Evolutionary conservation across 2,329 filamentous ascomycete genomes (phyloP), one percentile per base, ranked within the genome.

Genomic region (Phaeoacremonium minimum): DNA sequence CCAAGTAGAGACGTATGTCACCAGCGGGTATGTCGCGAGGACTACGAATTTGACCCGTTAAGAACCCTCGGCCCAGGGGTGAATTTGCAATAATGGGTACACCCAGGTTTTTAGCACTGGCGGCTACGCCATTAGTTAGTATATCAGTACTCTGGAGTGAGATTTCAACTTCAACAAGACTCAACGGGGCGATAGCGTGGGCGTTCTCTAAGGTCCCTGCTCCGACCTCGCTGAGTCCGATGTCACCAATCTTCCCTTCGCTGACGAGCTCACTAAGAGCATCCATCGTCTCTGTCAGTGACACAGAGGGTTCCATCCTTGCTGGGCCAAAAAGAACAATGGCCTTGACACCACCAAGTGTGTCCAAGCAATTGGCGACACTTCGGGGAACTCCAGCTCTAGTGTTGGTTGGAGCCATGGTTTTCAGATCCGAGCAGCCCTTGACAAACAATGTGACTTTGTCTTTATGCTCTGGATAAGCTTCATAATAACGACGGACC

Each of bases 21-120:
- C 58, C 63, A 30, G 67, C 57, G 0, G 65, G 66, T 28, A 76
- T 57, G 39, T 77, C 71, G 5, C 63, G 50, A 3, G 52, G 32
- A 8, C 54, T 67, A 38, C 58, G 67, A 48, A 75, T 61, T 32
- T 68, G 53, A 7, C 72, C 72, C 0, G 71, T 67, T 36, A 77
- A 48, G 43, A 77, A 73, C 2, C 79, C 79, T 7, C 71, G 61
- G 15, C 75, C 72, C 2, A 83, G 64, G 3, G 79, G 77, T 32
- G 72, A 75, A 60, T 82, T 81, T 3, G 71, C 71, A 8, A 79
- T 56, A 30, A 82, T 61, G 0, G 77, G 75, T 35, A 82, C 80
- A 18, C 63, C 60, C 2, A 77, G 58, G 51, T 78, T 70, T 2
- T 64, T 69, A 43, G 77, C 81, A 2, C 71, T 64, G 36, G 64